Percentiles rank a stretch among this genome's conserved stretches.
These are phyloP conservation scores for Calycina herbarum DNA, from an alignment of 2,329 filamentous ascomycete species.

Conservation along the genomic window DNA sequence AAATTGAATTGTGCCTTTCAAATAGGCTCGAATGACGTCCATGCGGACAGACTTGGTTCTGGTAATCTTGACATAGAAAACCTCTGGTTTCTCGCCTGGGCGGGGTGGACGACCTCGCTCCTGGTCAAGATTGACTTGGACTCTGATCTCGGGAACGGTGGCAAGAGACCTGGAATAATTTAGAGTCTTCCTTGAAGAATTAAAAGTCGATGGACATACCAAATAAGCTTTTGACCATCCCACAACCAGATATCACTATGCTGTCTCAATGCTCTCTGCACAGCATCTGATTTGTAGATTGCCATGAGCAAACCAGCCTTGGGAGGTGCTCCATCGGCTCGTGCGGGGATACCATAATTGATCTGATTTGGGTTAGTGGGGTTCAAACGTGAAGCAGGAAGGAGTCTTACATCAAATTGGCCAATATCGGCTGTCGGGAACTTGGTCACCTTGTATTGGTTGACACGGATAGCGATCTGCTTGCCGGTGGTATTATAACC, in stretches of 20 bases:
- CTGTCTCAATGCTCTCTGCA: conserved; percentile 54
- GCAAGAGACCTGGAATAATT: conserved; percentile 36
- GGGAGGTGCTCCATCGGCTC: conserved; percentile 57
- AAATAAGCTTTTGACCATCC: conserved; percentile 84
- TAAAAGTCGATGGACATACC: conserved; percentile 51
- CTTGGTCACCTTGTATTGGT: conserved; percentile 69
- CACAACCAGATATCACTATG: conserved; percentile 59
- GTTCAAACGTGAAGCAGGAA: conserved; percentile 10
- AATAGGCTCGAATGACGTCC: conserved; percentile 63
- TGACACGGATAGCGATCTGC: conserved; percentile 58
- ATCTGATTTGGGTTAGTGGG: conserved; percentile 50
- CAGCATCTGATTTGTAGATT: conserved; percentile 67
- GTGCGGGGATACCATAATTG: conserved; percentile 59
- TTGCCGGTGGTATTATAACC: conserved; percentile 60
- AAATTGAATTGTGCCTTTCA: conserved; percentile 59
- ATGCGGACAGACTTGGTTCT: conserved; percentile 70
- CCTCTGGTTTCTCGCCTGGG: conserved; percentile 38
- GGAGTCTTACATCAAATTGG: conserved; percentile 76
- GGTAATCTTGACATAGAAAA: conserved; percentile 61
- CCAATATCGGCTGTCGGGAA: conserved; percentile 64
- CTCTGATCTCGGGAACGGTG: conserved; percentile 50
- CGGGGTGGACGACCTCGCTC: conserved; percentile 47
- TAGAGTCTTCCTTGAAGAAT: conserved; percentile 6
- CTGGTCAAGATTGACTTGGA: conserved; percentile 71
- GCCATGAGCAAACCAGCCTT: conserved; percentile 56